A percentile compares a stretch with the other conserved stretches of the same genome.
These are phyloP conservation scores for Nicotiana attenuata DNA, from an alignment of 257 asterid species.

Conservation along the genomic window DNA sequence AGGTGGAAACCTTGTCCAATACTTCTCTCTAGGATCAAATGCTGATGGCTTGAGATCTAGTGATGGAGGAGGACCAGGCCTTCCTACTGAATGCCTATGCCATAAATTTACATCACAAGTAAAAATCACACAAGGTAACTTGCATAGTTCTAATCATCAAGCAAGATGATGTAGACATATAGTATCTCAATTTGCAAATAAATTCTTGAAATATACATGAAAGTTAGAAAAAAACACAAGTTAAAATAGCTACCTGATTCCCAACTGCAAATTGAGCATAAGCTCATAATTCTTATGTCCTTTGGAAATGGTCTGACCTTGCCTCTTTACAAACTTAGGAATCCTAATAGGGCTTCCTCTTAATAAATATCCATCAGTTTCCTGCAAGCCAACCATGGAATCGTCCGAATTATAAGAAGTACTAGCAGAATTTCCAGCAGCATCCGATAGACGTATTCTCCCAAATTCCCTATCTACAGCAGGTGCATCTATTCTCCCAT, in stretches of 20 bases:
- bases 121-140: background rate
- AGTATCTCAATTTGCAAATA: background rate
- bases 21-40: constrained; percentile 6
- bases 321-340: constrained; percentile 31
- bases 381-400: constrained; percentile 10
- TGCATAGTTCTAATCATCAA: background rate
- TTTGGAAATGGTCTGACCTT: constrained; percentile 36
- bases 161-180: background rate
- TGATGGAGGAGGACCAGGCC: constrained; percentile 12
- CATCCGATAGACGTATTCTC: constrained; percentile 56
- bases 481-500: constrained; percentile 64
- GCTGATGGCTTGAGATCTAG: constrained; percentile 9
- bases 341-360: constrained; percentile 29
- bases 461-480: constrained; percentile 53
- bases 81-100: constrained; percentile 2
- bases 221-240: background rate
- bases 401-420: constrained; percentile 12
- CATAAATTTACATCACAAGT: background rate
- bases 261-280: constrained; percentile 39
- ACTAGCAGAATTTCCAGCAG: constrained; percentile 26
- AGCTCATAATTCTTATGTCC: constrained; percentile 37
- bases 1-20: constrained; percentile 9
- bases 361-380: background rate
- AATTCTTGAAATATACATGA: background rate
- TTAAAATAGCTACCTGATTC: constrained; percentile 28